phyloP scores from a whole-genome alignment of 345 rosid species.

The Psidium guajava region DNA sequence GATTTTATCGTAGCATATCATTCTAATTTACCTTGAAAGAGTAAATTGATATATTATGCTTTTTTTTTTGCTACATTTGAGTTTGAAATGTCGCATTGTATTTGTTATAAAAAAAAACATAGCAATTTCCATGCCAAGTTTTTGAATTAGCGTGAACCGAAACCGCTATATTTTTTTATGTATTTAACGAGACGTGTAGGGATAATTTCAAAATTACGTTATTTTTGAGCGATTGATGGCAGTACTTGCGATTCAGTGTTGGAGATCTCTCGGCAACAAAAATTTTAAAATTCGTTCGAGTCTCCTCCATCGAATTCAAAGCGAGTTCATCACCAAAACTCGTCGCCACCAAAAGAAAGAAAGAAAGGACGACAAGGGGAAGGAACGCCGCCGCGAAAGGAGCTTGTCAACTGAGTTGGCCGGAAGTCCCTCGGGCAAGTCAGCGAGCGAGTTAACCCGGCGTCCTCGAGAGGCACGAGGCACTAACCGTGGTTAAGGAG shows the following conservation, averaged over 20 bases:
- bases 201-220: not conserved
- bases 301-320: not conserved
- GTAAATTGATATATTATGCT: not conserved
- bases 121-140: not conserved
- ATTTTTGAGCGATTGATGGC: not conserved
- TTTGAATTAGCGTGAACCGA: not conserved
- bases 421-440: not conserved
- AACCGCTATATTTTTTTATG: not conserved
- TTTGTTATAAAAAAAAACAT: not conserved
- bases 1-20: too few relatives aligned
- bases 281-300: not conserved
- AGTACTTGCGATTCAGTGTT: accelerated
- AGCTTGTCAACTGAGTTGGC: not conserved
- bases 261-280: not conserved
- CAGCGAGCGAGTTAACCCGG: not conserved
- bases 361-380: not conserved
- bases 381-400: not conserved
- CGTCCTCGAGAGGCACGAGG: not conserved
- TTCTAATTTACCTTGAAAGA: not conserved
- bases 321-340: not conserved
- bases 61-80: not conserved
- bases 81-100: not conserved
- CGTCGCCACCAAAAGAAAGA: not conserved
- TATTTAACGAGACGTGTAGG: not conserved
- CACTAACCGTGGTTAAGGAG: not conserved